Conservation (phyloP, 2,329 filamentous ascomycete genomes). For the Botrytis aclada region DNA sequence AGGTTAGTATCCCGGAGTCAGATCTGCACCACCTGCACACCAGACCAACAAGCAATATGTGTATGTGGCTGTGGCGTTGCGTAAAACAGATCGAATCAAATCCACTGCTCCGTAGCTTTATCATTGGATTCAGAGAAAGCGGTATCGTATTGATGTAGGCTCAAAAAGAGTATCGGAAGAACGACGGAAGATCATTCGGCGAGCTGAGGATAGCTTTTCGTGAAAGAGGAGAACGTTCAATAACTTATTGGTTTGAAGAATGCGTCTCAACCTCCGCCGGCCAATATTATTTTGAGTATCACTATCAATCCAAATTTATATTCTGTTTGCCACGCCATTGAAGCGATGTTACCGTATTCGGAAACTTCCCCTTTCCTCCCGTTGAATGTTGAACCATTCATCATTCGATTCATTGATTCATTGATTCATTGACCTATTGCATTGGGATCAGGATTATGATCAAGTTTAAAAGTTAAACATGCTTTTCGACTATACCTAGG, state of each 20-base stretch:
- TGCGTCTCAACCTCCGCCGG: not conserved
- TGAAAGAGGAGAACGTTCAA: constrained; percentile 3
- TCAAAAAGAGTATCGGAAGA: not conserved
- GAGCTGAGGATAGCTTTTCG: not conserved
- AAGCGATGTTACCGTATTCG: not conserved
- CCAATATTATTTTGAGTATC: constrained; percentile 1
- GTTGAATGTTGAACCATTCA: not conserved
- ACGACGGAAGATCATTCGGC: not conserved
- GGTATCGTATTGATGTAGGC: not conserved
- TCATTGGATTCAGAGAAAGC: not conserved
- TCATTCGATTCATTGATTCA: not conserved
- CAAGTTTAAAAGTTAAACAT: not conserved
- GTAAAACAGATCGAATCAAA: constrained; percentile 2
- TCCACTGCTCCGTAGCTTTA: not conserved
- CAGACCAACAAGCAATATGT: not conserved
- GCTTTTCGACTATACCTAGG: not conserved
- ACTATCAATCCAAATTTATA: not conserved
- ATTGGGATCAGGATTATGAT: not conserved
- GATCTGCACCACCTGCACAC: constrained; percentile 1
- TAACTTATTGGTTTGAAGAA: not conserved
- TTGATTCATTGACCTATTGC: not conserved
- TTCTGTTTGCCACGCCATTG: not conserved
- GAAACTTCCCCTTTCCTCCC: not conserved
- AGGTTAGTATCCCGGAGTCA: not conserved
- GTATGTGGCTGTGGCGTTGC: not conserved